These are phyloP conservation scores for Hordeum pubiflorum DNA, from an alignment of 202 grass and related monocot species.

Conservation along the genomic window DNA sequence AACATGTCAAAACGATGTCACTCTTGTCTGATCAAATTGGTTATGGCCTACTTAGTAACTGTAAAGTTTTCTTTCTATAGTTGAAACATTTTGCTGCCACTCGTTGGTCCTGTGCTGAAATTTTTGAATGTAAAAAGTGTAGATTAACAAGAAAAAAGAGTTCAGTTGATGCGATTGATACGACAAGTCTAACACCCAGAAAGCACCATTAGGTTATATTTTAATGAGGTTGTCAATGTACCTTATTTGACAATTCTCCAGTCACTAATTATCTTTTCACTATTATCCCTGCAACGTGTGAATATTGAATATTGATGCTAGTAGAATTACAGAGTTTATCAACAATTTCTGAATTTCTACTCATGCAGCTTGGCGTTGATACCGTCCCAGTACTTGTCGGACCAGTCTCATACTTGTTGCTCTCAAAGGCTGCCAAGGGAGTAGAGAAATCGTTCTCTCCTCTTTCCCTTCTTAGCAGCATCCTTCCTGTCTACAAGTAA, in stretches of 20 bases:
- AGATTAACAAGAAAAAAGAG: neutral
- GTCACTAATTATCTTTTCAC: neutral
- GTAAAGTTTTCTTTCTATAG: neutral
- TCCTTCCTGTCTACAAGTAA: conserved; percentile 91
- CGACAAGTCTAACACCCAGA: neutral
- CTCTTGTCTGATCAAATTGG: neutral
- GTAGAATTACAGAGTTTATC: neutral
- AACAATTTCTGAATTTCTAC: neutral
- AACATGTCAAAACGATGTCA: neutral
- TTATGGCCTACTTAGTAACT: neutral
- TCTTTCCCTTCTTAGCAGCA: conserved; percentile 76
- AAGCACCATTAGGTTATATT: neutral
- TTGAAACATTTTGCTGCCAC: neutral
- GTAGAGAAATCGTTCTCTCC: conserved; percentile 83
- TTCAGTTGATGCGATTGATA: neutral
- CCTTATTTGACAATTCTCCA: neutral
- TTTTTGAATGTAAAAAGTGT: neutral
- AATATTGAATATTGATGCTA: neutral
- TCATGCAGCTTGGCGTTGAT: conserved; percentile 71
- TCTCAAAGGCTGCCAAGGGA: conserved; percentile 83
- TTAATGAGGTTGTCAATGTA: neutral
- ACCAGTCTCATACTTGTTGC: conserved; percentile 91
- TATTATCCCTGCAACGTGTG: neutral
- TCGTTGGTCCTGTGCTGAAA: neutral
- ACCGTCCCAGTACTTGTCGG: conserved; percentile 74